Evolutionary conservation across 2,329 filamentous ascomycete genomes (phyloP), one percentile per base, ranked within the genome.

Genomic region (Cladosporium oxysporum): DNA sequence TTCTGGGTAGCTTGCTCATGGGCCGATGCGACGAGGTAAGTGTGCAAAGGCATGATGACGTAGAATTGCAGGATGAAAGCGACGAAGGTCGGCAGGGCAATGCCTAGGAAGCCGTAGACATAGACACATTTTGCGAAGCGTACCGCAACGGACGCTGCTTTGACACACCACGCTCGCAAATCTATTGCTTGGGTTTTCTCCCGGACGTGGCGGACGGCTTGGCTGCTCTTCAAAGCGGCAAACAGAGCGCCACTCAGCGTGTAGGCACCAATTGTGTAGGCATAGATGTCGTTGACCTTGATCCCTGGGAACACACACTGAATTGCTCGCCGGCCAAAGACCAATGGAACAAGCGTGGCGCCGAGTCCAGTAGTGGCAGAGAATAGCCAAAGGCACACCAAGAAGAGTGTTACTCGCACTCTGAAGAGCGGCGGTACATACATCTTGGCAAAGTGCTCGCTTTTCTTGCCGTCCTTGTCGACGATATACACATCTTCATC

Each of bases 201-300:
- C 12, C 64, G 66, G 52, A 73, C 18, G 33, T 64, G 67, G 10
- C 31, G 35, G 16, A 62, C 28, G 33, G 57, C 66, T 26, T 50
- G 49, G 47, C 44, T 53, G 35, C 74, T 71, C 33, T 73, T 72
- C 57, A 73, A 63, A 1, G 67, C 71, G 50, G 85, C 78, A 76
- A 93, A 96, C 2, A 86, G 80, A 1, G 87, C 74, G 4, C 86
- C 87, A 12, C 91, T 92, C 5, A 97, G 83, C 29, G 92, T 82
- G 75, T 96, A 97, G 49, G 96, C 85, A 16, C 95, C 95, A 33
- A 95, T 88, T 62, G 92, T 96, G 77, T 97, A 97, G 14, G 95
- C 94, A 73, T 99, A 98, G 29, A 99, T 91, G 76, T 99, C 95
- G 78, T 98, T 99, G 75, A 94, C 90, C 49, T 87, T 87, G 58